Evolutionary conservation across 805 yeast genomes (phyloP), one percentile per base, ranked within the genome.

Genomic region (Phaffomyces thermotolerans): DNA sequence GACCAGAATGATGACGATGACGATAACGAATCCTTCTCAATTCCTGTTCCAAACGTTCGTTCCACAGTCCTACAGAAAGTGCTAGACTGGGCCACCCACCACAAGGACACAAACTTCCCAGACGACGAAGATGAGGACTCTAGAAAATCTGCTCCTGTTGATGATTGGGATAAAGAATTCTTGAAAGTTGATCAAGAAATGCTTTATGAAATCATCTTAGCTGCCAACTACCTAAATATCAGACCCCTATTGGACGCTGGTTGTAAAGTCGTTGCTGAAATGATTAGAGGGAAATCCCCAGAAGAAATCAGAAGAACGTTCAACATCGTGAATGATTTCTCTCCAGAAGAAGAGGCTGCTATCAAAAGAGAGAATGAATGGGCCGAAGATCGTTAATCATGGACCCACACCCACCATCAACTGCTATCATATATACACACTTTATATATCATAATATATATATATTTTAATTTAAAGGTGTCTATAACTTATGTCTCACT

Each of bases 41-140:
- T 91, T 56, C 97, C 97, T 32, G 79, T 89, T 12, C 96, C 95
- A 34, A 89, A 87, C 58, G 96, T 89, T 32, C 73, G 91, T 52
- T 84, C 95, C 9, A 80, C 84, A 15, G 95, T 91, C 18, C 72
- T 91, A 66, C 79, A 84, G 62, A 88, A 89, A 60, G 91, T 91
- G n/a, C 71, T 91, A 42, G 96, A 91, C 61, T 91, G 96, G 95
- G 89, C 96, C 57, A 95, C 86, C 58, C 93, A 91, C 63, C 96
- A 91, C 70, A 84, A 82, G 63, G 89, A 86, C 60, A 76, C 84
- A 9, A 71, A 71, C 17, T 81, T 81, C 64, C 85, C 86, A 17
- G 88, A 81, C 49, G 90, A 82, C 42, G 87, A 79, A 45, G 96
- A 87, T 50, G 90, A 84, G 42, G 95, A 87, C 53, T 76, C 86